A percentile compares a stretch with the other conserved stretches of the same genome.
Evolutionary conservation across 805 yeast species (phyloP).

Genomic region (Priceomyces castillae): DNA sequence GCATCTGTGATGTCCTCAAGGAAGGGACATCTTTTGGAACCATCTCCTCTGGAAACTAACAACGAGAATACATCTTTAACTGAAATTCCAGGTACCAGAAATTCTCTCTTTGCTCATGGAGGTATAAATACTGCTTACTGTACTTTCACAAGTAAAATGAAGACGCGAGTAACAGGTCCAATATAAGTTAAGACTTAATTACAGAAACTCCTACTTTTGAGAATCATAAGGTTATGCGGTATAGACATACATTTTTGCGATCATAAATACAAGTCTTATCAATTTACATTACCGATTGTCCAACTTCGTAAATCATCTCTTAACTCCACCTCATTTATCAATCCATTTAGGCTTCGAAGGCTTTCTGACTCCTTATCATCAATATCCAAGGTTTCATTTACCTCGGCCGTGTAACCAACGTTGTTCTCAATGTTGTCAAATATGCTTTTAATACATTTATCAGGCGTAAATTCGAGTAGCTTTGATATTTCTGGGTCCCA

Average conservation of each 20-base stretch:
- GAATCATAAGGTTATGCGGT: too few relatives aligned
- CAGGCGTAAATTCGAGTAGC: conserved; percentile 56
- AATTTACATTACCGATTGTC: conserved; percentile 13
- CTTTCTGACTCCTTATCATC: conserved; percentile 21
- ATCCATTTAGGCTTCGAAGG: conserved; percentile 29
- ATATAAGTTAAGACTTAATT: too few relatives aligned
- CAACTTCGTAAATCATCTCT: conserved; percentile 40
- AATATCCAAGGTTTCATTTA: conserved; percentile 11
- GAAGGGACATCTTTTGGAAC: neutral
- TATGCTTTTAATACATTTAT: conserved; percentile 72
- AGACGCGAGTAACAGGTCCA: neutral
- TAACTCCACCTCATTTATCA: conserved; percentile 34
- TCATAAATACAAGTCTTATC: neutral
- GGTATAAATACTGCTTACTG: neutral
- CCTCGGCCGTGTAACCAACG: conserved; percentile 12
- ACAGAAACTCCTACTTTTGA: too few relatives aligned
- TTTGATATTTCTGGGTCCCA: conserved; percentile 56
- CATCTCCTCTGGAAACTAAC: neutral
- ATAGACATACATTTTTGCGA: too few relatives aligned
- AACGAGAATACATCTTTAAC: neutral
- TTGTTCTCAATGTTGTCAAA: conserved; percentile 64
- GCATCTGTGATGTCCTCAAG: neutral
- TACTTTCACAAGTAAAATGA: neutral
- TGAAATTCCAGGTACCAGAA: neutral
- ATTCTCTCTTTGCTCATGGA: neutral